Conservation (phyloP, 2,329 filamentous ascomycete genomes). For the Aspergillus carbonarius region DNA sequence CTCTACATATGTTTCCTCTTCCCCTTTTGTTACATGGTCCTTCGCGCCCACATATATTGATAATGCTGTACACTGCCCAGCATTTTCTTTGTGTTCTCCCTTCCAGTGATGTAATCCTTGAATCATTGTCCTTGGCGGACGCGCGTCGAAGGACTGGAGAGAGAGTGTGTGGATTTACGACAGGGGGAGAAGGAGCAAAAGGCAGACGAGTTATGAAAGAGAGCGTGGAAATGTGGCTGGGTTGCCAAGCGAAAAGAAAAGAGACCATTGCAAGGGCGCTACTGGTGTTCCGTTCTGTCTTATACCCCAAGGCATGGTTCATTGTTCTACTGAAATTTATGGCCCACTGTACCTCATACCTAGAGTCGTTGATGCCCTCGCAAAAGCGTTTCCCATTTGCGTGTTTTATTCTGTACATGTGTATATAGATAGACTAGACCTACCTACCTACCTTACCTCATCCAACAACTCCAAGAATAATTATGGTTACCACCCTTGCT, state of each 20-base stretch:
- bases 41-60: slow-evolving; percentile 13
- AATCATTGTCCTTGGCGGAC: slow-evolving; percentile 7
- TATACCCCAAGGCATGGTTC: slow-evolving; percentile 11
- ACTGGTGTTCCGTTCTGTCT: not conserved
- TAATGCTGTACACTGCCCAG: slow-evolving; percentile 12
- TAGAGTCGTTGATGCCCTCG: slow-evolving; percentile 9
- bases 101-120: slow-evolving; percentile 13
- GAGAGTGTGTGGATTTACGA: not conserved
- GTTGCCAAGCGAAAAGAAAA: not conserved
- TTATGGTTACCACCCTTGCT: slow-evolving; percentile 1
- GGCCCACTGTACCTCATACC: slow-evolving; percentile 15
- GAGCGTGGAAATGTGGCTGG: not conserved
- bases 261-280: not conserved
- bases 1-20: slow-evolving; percentile 15
- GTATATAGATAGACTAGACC: slow-evolving; percentile 18
- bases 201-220: slow-evolving; percentile 1
- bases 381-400: slow-evolving; percentile 8
- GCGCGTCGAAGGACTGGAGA: not conserved
- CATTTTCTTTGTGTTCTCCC: slow-evolving; percentile 7
- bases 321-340: slow-evolving; percentile 6
- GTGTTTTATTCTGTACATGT: slow-evolving; percentile 6
- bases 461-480: not conserved
- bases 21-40: slow-evolving; percentile 8
- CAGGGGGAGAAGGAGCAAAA: not conserved
- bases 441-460: not conserved